phyloP scores from a whole-genome alignment of 2,329 filamentous ascomycete species.

The Atkinsonella texensis region DNA sequence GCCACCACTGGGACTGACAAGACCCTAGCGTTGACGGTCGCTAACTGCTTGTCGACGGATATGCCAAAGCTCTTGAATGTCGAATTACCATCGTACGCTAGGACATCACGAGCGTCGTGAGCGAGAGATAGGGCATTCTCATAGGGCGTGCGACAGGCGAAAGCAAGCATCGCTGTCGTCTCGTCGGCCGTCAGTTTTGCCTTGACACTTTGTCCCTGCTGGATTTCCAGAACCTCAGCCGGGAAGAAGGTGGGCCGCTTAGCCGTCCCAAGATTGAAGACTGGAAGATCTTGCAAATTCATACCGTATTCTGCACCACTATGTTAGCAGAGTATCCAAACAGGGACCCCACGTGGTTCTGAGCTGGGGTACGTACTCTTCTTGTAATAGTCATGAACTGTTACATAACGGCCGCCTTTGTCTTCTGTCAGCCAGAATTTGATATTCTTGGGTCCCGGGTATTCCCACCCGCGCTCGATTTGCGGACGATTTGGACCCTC shows the following conservation, averaged over 20 bases:
- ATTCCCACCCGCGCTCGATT: conserved; percentile 15
- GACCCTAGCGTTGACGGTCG: conserved; percentile 63
- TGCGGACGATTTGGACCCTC: conserved; percentile 12
- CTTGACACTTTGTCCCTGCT: conserved; percentile 51
- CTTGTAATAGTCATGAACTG: conserved; percentile 32
- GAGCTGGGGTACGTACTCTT: conserved; percentile 19
- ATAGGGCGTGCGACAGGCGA: conserved; percentile 55
- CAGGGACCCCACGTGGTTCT: background rate
- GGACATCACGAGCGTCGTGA: conserved; percentile 39
- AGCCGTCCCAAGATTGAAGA: conserved; percentile 53
- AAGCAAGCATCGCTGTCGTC: conserved; percentile 56
- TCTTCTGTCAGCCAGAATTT: conserved; percentile 19
- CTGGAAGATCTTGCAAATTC: conserved; percentile 32
- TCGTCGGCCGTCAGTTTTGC: conserved; percentile 48
- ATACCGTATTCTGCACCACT: conserved; percentile 22
- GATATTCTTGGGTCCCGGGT: conserved; percentile 21
- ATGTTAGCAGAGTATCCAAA: background rate
- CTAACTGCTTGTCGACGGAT: conserved; percentile 43
- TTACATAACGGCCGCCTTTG: conserved; percentile 17
- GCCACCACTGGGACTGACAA: conserved; percentile 46
- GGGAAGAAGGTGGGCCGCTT: conserved; percentile 52
- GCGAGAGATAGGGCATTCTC: conserved; percentile 57
- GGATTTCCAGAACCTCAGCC: conserved; percentile 50
- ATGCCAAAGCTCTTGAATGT: conserved; percentile 49
- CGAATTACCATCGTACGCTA: conserved; percentile 43